These are phyloP conservation scores for Suillus clintonianus DNA, from an alignment of 768 basidiomycete species.

Conservation along the genomic window DNA sequence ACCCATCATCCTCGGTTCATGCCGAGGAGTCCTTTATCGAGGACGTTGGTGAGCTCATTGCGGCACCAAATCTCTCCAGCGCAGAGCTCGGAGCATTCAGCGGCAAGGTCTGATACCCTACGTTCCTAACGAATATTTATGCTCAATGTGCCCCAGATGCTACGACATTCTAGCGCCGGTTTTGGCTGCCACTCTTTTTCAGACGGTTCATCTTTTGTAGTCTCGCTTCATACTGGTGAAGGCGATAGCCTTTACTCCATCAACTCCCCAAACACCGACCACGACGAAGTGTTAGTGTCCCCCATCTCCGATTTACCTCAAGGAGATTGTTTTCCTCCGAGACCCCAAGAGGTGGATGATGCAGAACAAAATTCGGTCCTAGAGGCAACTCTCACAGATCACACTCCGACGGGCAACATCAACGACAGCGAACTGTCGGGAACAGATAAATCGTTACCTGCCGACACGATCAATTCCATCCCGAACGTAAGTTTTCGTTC, in stretches of 20 bases:
- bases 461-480: neutral
- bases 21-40: neutral
- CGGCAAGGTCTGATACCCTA: neutral
- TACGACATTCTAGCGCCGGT: neutral
- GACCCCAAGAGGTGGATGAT: neutral
- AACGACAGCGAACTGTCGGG: neutral
- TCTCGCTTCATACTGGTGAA: neutral
- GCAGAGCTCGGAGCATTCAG: neutral
- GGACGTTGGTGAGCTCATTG: constrained; percentile 1
- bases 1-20: neutral
- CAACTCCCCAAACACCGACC: neutral
- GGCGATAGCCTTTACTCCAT: neutral
- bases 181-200: neutral
- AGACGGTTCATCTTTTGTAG: neutral
- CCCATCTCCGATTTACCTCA: neutral
- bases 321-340: neutral
- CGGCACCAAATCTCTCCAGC: neutral
- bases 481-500: neutral
- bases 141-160: neutral
- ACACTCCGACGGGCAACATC: neutral
- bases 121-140: neutral
- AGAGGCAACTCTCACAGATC: neutral
- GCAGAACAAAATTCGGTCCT: neutral
- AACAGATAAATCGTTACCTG: neutral
- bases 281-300: constrained; percentile 1